phyloP scores from a whole-genome alignment of 1,284 basidiomycete genomes.

The Sanguinoderma infundibulare region DNA sequence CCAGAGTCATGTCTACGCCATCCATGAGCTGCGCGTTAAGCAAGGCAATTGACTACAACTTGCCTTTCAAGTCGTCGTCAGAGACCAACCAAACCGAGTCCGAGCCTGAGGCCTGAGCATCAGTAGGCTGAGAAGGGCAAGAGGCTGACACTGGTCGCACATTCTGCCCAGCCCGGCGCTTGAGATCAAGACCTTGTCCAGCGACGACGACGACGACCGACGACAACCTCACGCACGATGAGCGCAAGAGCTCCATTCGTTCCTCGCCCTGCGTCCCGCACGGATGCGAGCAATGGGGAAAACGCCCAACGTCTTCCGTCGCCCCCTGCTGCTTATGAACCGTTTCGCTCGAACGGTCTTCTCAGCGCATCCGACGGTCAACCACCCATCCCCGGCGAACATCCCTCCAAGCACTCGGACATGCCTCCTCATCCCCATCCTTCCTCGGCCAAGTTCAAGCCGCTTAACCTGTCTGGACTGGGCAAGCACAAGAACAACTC shows the following conservation, averaged over 20 bases:
- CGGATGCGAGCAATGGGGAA: background rate
- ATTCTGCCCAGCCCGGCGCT: background rate
- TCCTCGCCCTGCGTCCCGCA: slow-evolving; percentile 17
- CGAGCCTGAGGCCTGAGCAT: too few species aligned
- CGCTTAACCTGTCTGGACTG: slow-evolving; percentile 33
- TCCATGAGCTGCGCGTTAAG: background rate
- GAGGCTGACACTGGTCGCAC: too few species aligned
- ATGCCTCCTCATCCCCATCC: background rate
- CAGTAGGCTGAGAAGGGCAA: too few species aligned
- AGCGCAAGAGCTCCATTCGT: slow-evolving; percentile 24
- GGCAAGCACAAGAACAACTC: slow-evolving; percentile 22
- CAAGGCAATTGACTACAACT: too few species aligned
- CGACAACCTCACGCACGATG: slow-evolving; percentile 8
- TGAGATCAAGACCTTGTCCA: background rate
- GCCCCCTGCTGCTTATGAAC: slow-evolving; percentile 7
- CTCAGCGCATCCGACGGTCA: slow-evolving; percentile 8
- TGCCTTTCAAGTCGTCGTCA: too few species aligned
- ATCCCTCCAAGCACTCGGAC: background rate
- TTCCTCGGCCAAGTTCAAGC: slow-evolving; percentile 27
- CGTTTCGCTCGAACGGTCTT: slow-evolving; percentile 23
- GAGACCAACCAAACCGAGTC: too few species aligned
- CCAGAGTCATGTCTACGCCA: background rate
- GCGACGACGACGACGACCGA: background rate
- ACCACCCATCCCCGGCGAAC: background rate
- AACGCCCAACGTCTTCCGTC: background rate